A percentile compares a stretch with the other conserved stretches of the same genome.
Conservation (phyloP, 495 filamentous ascomycete genomes). For the Penicillium egyptiacum region DNA sequence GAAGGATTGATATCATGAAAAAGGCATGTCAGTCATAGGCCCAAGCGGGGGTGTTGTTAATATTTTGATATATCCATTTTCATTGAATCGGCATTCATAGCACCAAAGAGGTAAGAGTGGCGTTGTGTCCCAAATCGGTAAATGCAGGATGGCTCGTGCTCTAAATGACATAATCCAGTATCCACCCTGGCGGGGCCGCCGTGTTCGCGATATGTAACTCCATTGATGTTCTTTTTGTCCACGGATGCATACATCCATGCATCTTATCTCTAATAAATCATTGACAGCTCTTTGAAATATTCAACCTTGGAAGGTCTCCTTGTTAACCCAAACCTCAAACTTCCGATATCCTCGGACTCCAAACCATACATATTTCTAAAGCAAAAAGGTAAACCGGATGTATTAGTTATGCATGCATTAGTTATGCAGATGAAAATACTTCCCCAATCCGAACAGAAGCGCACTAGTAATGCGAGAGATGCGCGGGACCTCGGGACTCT, state of each 20-base stretch:
- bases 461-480: not conserved
- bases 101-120: not conserved
- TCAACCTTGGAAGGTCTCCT: too few relatives aligned
- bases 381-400: not conserved
- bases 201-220: not conserved
- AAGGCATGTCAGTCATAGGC: not conserved
- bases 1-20: not conserved
- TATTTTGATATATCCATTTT: not conserved
- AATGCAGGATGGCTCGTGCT: slow-evolving; percentile 21
- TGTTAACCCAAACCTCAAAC: not conserved
- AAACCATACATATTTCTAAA: not conserved
- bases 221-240: not conserved
- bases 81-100: not conserved
- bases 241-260: too few relatives aligned
- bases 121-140: slow-evolving; percentile 17
- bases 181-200: too few relatives aligned
- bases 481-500: not conserved
- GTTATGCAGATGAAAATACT: not conserved
- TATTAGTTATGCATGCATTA: too few relatives aligned
- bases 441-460: not conserved
- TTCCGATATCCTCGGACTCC: not conserved
- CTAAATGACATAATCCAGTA: slow-evolving; percentile 18
- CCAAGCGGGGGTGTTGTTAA: not conserved
- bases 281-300: too few relatives aligned
- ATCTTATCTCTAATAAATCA: too few relatives aligned